Evolutionary conservation across 495 filamentous ascomycete genomes (phyloP), one percentile per base, ranked within the genome.

Genomic region (Penicillium argentinense): DNA sequence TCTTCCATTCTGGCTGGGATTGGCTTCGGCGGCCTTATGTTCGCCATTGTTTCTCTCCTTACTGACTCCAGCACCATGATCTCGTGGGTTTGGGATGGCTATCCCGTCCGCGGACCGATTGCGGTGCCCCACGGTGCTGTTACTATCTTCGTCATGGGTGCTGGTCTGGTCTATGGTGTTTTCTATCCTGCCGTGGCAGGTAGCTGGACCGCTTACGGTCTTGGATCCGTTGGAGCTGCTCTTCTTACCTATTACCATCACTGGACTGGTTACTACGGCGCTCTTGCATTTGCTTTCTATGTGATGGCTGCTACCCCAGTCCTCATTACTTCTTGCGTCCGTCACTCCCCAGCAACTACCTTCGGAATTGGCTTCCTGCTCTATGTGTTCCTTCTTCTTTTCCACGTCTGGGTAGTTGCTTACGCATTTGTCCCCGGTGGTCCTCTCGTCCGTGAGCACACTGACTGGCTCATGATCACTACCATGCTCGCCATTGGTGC

Each of bases 41-140:
- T 97, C 54, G 89, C 77, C n/a, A 73, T 97, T 59, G 91, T 97
- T 59, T 96, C 91, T 2, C 77, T 97, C 11, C 77, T 99, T 19
- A 95, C 93, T 0, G 95, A 99, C 62, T 97, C 91, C 0, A 97
- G 93, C 69, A 99, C 95, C 23, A 97, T 97, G 91, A 96, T 97
- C 48, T 77, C 89, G 18, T 99, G 95, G 95, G 89, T 88, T n/a
- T 99, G 95, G 95, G 90, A 96, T 49, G 95, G 95, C 13, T 97
- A 88, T 57, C 95, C 95, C 28, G 80, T 97, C 39, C 80, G 87
- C 36, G 95, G 95, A 3, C 95, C 95, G 3, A 79, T 96, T 33
- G 84, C 91, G 41, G 90, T 82, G 37, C 88, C 91, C 16, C 91
- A 99, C 59, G 95, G 89, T 39, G 87, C 87, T 42, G 79, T 82